These are phyloP conservation scores for Clonostachys solani DNA, from an alignment of 2,329 filamentous ascomycete species.

Conservation along the genomic window DNA sequence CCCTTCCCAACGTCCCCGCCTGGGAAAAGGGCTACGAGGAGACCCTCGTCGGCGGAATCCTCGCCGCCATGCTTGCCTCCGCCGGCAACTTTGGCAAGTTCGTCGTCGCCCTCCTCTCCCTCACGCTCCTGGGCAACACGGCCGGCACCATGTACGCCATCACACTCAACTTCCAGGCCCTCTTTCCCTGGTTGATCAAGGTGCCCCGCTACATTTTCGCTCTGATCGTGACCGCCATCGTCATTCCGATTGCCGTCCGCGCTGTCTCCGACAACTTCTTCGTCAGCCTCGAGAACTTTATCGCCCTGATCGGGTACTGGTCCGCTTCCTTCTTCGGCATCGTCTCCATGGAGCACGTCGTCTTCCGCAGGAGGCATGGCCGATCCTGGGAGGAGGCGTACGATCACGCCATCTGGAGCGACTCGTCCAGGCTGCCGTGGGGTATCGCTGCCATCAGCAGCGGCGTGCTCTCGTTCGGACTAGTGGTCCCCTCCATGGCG, in stretches of 20 bases:
- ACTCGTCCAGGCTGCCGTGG: slow-evolving; percentile 34
- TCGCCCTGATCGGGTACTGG: slow-evolving; percentile 56
- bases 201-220: slow-evolving; percentile 55
- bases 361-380: slow-evolving; percentile 31
- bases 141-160: slow-evolving; percentile 57
- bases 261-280: slow-evolving; percentile 51
- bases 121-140: slow-evolving; percentile 56
- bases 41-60: slow-evolving; percentile 52
- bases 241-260: slow-evolving; percentile 53
- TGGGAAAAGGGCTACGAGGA: slow-evolving; percentile 51
- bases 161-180: slow-evolving; percentile 60
- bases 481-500: slow-evolving; percentile 56
- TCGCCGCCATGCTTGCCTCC: slow-evolving; percentile 54
- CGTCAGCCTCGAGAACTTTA: slow-evolving; percentile 50
- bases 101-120: slow-evolving; percentile 51
- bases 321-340: slow-evolving; percentile 50
- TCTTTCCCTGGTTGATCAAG: slow-evolving; percentile 49
- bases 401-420: slow-evolving; percentile 42
- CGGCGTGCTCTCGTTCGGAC: slow-evolving; percentile 37
- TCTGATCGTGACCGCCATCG: slow-evolving; percentile 50
- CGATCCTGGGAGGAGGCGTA: slow-evolving; percentile 28
- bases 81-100: slow-evolving; percentile 60
- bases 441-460: slow-evolving; percentile 42
- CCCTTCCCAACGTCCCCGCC: slow-evolving; percentile 44
- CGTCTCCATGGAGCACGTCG: slow-evolving; percentile 39